Evolutionary conservation across 129 eudicot genomes (phyloP).

Genomic region (Flaveria bidentis): DNA sequence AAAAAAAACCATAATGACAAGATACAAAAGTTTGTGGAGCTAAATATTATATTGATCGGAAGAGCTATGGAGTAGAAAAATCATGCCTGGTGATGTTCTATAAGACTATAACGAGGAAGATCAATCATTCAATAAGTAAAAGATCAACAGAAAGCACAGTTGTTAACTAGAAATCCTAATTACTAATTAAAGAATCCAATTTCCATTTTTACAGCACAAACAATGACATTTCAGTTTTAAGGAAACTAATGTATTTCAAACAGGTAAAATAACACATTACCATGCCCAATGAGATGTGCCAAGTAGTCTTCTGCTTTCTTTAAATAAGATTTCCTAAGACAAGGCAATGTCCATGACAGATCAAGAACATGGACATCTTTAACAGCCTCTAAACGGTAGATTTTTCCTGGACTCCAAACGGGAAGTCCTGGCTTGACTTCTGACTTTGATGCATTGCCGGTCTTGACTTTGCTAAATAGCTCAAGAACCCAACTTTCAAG

Average conservation of each 20-base stretch:
- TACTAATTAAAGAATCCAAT: background rate
- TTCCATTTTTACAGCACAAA: background rate
- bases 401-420: conserved; percentile 80
- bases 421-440: conserved; percentile 56
- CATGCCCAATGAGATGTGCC: conserved; percentile 94
- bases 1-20: background rate
- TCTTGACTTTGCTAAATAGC: conserved; percentile 65
- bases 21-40: conserved; percentile 12
- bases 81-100: conserved; percentile 2
- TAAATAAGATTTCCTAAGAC: conserved; percentile 65
- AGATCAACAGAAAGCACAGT: background rate
- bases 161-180: background rate
- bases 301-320: conserved; percentile 95
- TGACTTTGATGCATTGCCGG: conserved; percentile 46
- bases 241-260: conserved; percentile 3
- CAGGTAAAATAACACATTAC: conserved; percentile 45
- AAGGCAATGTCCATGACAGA: conserved; percentile 85
- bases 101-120: background rate
- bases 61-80: conserved; percentile 10
- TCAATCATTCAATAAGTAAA: background rate
- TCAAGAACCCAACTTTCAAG: conserved; percentile 94
- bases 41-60: conserved; percentile 6
- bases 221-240: background rate
- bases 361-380: conserved; percentile 91
- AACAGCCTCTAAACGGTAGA: conserved; percentile 85